phyloP scores from a whole-genome alignment of 2,329 filamentous ascomycete genomes.

The Botrytis sinoallii region DNA sequence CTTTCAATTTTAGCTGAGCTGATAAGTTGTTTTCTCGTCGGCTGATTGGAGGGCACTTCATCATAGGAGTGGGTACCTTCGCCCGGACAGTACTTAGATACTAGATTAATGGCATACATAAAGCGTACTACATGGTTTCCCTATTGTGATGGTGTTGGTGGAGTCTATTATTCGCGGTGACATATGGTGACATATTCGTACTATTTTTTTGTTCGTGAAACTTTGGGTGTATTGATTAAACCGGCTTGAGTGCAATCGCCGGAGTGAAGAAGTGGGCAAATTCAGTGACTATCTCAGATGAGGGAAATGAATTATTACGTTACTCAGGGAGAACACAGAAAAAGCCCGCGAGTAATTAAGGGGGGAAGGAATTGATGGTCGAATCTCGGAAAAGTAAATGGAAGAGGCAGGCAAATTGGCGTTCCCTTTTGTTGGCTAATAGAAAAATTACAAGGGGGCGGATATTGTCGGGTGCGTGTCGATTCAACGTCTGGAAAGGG shows the following conservation, averaged over 20 bases:
- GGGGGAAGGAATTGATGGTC: neutral
- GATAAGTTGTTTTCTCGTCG: neutral
- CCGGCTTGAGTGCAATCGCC: neutral
- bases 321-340: neutral
- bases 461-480: neutral
- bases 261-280: neutral
- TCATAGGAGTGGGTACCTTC: neutral
- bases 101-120: neutral
- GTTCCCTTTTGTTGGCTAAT: neutral
- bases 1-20: neutral
- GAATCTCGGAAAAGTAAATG: neutral
- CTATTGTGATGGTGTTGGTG: neutral
- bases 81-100: neutral
- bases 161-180: neutral
- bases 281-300: neutral
- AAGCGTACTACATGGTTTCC: neutral
- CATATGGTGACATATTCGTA: neutral
- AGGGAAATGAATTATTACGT: neutral
- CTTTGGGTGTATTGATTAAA: neutral
- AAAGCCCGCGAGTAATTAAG: neutral
- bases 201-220: neutral
- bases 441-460: neutral
- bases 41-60: neutral
- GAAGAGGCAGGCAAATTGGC: neutral
- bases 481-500: neutral